A percentile compares a stretch with the other conserved stretches of the same genome.
Conservation (phyloP, 345 rosid species). For the Salix brachista region DNA sequence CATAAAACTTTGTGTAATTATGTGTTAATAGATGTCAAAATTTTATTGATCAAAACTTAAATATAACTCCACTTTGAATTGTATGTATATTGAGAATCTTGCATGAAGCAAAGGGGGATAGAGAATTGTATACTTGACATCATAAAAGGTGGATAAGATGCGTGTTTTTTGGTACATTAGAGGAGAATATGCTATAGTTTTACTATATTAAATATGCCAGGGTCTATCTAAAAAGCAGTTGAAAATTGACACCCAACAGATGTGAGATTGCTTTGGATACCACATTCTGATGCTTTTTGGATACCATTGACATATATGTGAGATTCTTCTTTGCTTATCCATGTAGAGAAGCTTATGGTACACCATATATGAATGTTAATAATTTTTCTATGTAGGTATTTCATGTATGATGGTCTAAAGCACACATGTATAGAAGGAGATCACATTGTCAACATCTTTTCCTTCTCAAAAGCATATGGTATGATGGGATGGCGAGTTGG, state of each 20-base stretch:
- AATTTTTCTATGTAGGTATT: conserved; percentile 58
- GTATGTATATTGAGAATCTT: no score
- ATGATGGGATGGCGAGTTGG: conserved; percentile 99
- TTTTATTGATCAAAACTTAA: no score
- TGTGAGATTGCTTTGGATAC: background rate
- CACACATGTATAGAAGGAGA: conserved; percentile 87
- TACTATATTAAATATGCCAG: background rate
- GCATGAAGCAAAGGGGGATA: no score
- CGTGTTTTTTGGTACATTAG: no score
- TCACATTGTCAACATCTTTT: conserved; percentile 87
- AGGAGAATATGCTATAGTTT: no score
- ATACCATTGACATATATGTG: background rate
- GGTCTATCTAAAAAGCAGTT: background rate
- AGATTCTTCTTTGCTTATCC: background rate
- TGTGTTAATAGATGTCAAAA: no score
- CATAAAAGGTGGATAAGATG: no score
- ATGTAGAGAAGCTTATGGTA: background rate
- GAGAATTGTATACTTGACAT: no score
- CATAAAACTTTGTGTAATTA: no score
- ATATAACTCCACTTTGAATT: no score
- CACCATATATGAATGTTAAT: conserved; percentile 2
- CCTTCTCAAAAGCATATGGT: conserved; percentile 97
- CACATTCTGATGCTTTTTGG: conserved; percentile 1
- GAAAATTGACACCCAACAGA: background rate
- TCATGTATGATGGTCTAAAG: conserved; percentile 85